phyloP scores from a whole-genome alignment of 1,284 basidiomycete species.

The Moniliella sp. region DNA sequence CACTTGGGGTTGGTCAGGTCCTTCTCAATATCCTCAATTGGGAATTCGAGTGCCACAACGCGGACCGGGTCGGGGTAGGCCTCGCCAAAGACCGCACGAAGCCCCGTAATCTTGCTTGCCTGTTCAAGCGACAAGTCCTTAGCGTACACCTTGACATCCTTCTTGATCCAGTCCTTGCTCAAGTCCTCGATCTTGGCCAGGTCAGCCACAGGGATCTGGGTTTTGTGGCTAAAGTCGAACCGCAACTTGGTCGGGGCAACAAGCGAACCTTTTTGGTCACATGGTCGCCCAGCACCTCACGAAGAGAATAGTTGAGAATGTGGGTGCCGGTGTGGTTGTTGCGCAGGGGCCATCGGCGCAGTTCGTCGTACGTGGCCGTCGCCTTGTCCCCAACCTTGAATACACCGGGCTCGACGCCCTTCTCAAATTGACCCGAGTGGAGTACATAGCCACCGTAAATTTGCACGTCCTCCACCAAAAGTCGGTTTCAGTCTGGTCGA shows the following conservation, averaged over 20 bases:
- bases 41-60: constrained; percentile 70
- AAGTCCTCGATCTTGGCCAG: constrained; percentile 62
- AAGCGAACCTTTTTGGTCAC: constrained; percentile 94
- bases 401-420: no score
- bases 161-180: constrained; percentile 68
- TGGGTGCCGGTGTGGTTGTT: constrained; percentile 98
- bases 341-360: constrained; percentile 70
- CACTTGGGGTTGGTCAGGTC: constrained; percentile 75
- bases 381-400: constrained; percentile 48
- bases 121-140: constrained; percentile 63
- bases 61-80: constrained; percentile 90
- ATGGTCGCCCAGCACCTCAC: constrained; percentile 82
- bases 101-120: constrained; percentile 68
- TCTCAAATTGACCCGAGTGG: constrained; percentile 68
- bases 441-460: constrained; percentile 63
- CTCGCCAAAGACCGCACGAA: constrained; percentile 92
- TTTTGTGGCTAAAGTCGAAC: constrained; percentile 94
- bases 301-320: constrained; percentile 78
- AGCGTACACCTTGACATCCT: constrained; percentile 66
- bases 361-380: constrained; percentile 51
- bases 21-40: constrained; percentile 60
- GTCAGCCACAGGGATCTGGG: constrained; percentile 53
- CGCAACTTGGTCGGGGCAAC: constrained; percentile 84
- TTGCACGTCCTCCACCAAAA: constrained; percentile 81
- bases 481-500: constrained; percentile 76